Base-by-base conservation (phyloP, 208 protist genomes). In the Trypanosoma rangeli region DNA sequence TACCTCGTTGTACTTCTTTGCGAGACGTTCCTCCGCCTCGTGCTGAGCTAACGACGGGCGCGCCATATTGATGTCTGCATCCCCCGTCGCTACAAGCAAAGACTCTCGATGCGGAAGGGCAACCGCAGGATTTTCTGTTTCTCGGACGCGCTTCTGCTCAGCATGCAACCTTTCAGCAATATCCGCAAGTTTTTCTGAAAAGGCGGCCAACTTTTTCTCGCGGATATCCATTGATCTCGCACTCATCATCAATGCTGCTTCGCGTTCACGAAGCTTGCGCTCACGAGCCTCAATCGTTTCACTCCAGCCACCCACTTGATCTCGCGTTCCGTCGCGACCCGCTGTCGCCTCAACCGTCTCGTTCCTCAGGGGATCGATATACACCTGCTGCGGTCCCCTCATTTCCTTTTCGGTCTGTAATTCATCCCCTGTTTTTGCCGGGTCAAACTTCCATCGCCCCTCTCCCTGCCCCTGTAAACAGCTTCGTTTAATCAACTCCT, bases 151-250 rank as follows among this genome's bases (percentile, higher is more conserved):
- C 35, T 62, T 60, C 4, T 72, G 69, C 29, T 83, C 76, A 3
- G 54, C 50, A n/a, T 83, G 79, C 33, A 92, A 69, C 52, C 71
- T 73, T 39, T 85, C 79, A n/a, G 86, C 86, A 33, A 89, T 86
- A 10, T 66, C 66, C n/a, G 79, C 79, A 8, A 89, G 76, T 48
- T 84, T 78, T 50, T 80, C 80, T 22, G 82, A 78, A 26, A 85
- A 71, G 13, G 56, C 44, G 18, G 74, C 82, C 3, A 78, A 44
- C 13, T 70, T 58, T 48, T 62, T 37, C 65, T 92, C 86, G 20
- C 86, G 79, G 24, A 70, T 60, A 35, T 83, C 79, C 44, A 86
- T 24, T 44, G 64, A 49, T 3, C 52, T 50, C 22, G 71, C 57
- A 64, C 76, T 66, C 33, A 49, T 42, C 29, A 82, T 57, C 33